Conservation (phyloP, 2,329 filamentous ascomycete genomes). For the Emericellopsis atlantica region DNA sequence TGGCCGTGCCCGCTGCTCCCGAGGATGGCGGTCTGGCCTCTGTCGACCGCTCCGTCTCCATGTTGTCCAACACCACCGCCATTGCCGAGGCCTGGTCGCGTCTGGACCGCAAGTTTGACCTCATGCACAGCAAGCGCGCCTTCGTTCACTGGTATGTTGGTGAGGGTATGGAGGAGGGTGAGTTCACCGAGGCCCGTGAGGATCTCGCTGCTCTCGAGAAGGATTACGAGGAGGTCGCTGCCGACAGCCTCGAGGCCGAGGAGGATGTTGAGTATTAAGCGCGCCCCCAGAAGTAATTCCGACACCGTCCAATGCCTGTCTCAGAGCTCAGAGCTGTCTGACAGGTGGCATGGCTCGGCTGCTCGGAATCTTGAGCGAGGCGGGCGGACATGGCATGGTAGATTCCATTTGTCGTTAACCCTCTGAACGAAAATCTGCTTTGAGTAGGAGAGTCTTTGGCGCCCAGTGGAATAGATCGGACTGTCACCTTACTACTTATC, state of each 20-base stretch:
- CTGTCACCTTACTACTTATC: slow-evolving; percentile 7
- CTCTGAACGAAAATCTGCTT: background rate
- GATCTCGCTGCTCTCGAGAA: slow-evolving; percentile 76
- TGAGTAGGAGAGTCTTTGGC: slow-evolving; percentile 8
- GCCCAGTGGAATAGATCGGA: slow-evolving; percentile 16
- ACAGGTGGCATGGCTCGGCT: too few relatives aligned
- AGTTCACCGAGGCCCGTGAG: slow-evolving; percentile 79
- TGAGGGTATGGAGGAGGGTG: slow-evolving; percentile 86
- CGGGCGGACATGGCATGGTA: background rate
- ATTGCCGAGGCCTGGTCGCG: slow-evolving; percentile 64
- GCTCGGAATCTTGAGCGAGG: background rate
- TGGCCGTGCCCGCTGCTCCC: slow-evolving; percentile 40
- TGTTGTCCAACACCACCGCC: slow-evolving; percentile 65
- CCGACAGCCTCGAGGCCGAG: slow-evolving; percentile 53
- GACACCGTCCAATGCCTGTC: background rate
- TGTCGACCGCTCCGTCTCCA: slow-evolving; percentile 52
- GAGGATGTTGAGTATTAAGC: slow-evolving; percentile 68
- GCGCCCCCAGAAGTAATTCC: background rate
- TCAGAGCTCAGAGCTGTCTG: too few relatives aligned
- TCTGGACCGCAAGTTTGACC: slow-evolving; percentile 63
- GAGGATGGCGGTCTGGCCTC: slow-evolving; percentile 46
- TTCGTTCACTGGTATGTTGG: slow-evolving; percentile 75
- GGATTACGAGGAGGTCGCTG: slow-evolving; percentile 77
- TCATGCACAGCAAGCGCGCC: slow-evolving; percentile 68
- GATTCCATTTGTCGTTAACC: background rate